Percentiles rank a stretch among this genome's conserved stretches.
phyloP scores from a whole-genome alignment of 2,329 filamentous ascomycete genomes.

The Plenodomus tracheiphilus region DNA sequence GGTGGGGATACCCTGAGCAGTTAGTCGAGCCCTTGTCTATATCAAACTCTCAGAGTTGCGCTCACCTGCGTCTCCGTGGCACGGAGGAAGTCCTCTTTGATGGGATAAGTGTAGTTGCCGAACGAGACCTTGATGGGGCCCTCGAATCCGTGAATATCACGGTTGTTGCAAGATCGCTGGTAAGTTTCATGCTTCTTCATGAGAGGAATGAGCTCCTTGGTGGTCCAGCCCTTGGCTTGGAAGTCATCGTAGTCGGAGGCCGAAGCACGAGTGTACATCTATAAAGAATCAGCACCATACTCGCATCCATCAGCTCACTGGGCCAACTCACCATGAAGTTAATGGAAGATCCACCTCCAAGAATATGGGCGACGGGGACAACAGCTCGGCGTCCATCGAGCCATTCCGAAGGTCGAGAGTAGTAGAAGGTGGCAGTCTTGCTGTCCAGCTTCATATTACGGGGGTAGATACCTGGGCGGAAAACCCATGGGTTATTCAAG shows the following conservation, averaged over 20 bases:
- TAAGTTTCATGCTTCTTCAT: slow-evolving; percentile 85
- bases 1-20: slow-evolving; percentile 70
- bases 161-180: slow-evolving; percentile 58
- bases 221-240: slow-evolving; percentile 77
- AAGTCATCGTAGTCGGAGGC: slow-evolving; percentile 78
- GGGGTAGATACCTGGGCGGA: slow-evolving; percentile 75
- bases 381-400: slow-evolving; percentile 71
- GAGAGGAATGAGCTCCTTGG: slow-evolving; percentile 72
- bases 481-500: slow-evolving; percentile 77
- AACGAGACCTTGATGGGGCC: slow-evolving; percentile 84
- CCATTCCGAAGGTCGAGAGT: slow-evolving; percentile 73
- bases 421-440: slow-evolving; percentile 80
- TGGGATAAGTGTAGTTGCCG: slow-evolving; percentile 76
- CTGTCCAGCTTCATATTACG: slow-evolving; percentile 79
- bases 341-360: slow-evolving; percentile 74
- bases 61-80: slow-evolving; percentile 74
- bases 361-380: slow-evolving; percentile 73
- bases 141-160: slow-evolving; percentile 73
- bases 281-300: not conserved
- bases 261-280: slow-evolving; percentile 75
- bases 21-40: no score
- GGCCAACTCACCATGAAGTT: slow-evolving; percentile 71
- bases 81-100: slow-evolving; percentile 79
- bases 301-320: no score
- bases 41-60: no score